Conservation (phyloP, 257 asterid species). For the Schizonepeta tenuifolia region DNA sequence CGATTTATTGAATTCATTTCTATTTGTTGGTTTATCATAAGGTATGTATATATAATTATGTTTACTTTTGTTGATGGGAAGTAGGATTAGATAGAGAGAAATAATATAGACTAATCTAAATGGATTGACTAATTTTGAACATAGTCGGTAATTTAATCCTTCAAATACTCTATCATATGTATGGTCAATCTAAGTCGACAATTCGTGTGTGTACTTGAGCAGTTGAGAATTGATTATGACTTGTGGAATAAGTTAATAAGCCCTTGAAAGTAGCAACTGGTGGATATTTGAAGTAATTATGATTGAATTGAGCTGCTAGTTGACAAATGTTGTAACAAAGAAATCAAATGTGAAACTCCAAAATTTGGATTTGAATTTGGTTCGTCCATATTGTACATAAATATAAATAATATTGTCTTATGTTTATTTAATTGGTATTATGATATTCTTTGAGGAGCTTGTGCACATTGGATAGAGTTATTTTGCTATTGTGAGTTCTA, state of each 20-base stretch:
- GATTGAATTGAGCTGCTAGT: conserved; percentile 4
- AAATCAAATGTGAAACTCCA: not conserved
- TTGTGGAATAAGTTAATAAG: not conserved
- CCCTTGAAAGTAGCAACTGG: not conserved
- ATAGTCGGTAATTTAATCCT: too few species aligned
- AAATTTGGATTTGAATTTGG: not conserved
- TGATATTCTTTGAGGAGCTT: not conserved
- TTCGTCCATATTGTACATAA: not conserved
- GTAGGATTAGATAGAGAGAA: too few species aligned
- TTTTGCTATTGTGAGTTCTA: not conserved
- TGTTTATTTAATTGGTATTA: not conserved
- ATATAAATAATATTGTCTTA: not conserved
- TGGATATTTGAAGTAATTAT: not conserved
- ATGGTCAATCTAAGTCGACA: too few species aligned
- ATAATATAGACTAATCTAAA: too few species aligned
- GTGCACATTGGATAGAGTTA: not conserved
- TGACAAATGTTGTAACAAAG: not conserved
- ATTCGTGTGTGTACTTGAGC: not conserved
- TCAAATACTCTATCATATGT: too few species aligned
- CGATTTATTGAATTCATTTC: too few species aligned
- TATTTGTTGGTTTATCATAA: too few species aligned
- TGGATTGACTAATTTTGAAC: too few species aligned
- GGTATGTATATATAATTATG: too few species aligned
- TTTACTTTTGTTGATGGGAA: too few species aligned
- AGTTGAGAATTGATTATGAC: not conserved